These are phyloP conservation scores for Neofusicoccum kwambonambiense DNA, from an alignment of 2,329 filamentous ascomycete genomes.

Conservation along the genomic window DNA sequence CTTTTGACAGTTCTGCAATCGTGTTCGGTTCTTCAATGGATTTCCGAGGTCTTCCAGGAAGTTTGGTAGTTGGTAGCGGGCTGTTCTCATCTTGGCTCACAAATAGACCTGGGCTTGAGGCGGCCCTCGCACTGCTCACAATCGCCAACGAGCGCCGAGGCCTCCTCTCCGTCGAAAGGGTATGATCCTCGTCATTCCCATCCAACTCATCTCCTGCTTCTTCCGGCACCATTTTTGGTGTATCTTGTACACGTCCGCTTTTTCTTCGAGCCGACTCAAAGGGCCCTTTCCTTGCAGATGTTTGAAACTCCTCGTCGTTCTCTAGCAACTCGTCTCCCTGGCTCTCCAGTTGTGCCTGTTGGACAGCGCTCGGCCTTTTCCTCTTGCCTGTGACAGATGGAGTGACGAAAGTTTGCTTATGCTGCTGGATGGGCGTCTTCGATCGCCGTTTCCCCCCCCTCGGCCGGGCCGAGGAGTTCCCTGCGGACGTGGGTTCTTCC, in stretches of 20 bases:
- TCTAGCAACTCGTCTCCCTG: conserved; percentile 36
- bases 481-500: conserved; percentile 23
- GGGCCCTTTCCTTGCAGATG: conserved; percentile 28
- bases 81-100: not conserved
- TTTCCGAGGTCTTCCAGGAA: conserved; percentile 1
- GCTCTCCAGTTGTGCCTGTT: conserved; percentile 23
- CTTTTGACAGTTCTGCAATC: not conserved
- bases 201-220: conserved; percentile 25
- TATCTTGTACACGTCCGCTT: conserved; percentile 22
- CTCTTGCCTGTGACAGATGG: conserved; percentile 9
- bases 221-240: conserved; percentile 25
- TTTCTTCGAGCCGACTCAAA: conserved; percentile 4
- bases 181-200: conserved; percentile 15
- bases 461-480: conserved; percentile 11
- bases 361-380: conserved; percentile 9
- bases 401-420: conserved; percentile 31
- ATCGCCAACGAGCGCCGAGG: not conserved
- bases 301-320: conserved; percentile 24
- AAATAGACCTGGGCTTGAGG: not conserved
- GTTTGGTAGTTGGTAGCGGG: not conserved
- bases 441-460: not conserved
- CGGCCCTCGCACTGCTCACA: not conserved
- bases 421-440: conserved; percentile 17
- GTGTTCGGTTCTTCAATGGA: not conserved
- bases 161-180: conserved; percentile 9